Evolutionary conservation across 805 yeast genomes (phyloP), one percentile per base, ranked within the genome.

Genomic region (Yarrowia sp.): DNA sequence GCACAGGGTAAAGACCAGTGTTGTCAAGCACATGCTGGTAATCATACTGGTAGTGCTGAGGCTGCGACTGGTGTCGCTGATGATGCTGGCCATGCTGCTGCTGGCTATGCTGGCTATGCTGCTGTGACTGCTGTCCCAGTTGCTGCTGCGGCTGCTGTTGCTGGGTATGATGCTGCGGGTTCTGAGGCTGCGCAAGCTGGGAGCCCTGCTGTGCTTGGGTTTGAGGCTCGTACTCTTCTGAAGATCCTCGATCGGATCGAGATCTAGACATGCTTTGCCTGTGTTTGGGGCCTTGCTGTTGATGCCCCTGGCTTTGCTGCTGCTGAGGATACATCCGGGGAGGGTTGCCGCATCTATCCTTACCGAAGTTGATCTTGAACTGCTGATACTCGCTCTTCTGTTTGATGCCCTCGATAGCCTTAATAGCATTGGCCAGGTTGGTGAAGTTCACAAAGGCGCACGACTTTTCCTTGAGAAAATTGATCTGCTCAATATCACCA

Each of bases 401-500:
- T 77, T 91, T 89, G 72, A 93, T 90, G 58, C 96, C 95, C 75
- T 93, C 97, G 71, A 94, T 88, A 8, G 98, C 98, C 74, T 89
- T 86, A 73, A 93, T 90, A 7, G 98, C 97, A 76, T 89, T 89
- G 46, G 93, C 90, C 72, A 95, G 91, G 76, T 92, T 90, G 20
- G 97, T 91, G 75, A 92, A 93, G 77, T 93, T 93, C 68, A 93
- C 89, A 78, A 94, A 93, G 33, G 95, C 96, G 78, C 98, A 93
- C 69, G 88, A 87, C 76, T 89, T 89, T 73, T 90, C 95, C 52
- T 86, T 87, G 69, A 91, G 82, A 75, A 90, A 90, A 76, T 95
- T 93, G 76, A 95, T 90, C 78, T 93, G 98, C 78, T 95, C 99
- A 71, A 95, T 91, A 71, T 91, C 97, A 49, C 99, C 99, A 80